Base-by-base conservation (phyloP, 495 filamentous ascomycete species). In the Elasticomyces elasticus region DNA sequence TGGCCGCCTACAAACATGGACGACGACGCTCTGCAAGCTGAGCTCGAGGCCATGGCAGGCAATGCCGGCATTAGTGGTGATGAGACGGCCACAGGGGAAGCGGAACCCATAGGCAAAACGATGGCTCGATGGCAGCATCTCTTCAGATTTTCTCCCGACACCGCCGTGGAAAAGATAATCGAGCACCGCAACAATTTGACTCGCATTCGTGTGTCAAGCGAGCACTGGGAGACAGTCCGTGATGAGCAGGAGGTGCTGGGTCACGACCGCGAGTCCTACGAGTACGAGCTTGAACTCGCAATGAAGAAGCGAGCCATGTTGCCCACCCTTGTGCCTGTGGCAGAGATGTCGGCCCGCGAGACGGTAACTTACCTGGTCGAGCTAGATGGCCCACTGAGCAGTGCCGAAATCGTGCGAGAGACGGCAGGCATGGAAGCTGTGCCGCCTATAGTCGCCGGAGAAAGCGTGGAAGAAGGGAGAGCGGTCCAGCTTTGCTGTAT, bases 261-360 rank as follows among this genome's bases (percentile, higher is more conserved):
- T 3, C 58, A 61, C 38, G 63, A 65, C 33, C 60, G 60, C 42
- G 63, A 65, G 43, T 48, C 59, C 4, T 65, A 63, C 49, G 63
- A 65, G 45, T 56, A 63, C 49, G 50, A 51, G 31, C 57, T 65
- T 0, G 48, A 61, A 15, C 44, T 63, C 24, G 56, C 59, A 42
- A 51, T 44, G 30, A 56, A 61, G 54, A 60, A 46, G 19, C n/a
- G n/a, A n/a, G 57, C 60, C 5, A 37, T 45, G 5, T 17, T 60
- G 23, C 31, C 56, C 5, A 56, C 54, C 26, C 50, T 46, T 38
- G 19, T 44, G 42, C 49, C 20, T 26, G 31, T 37, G 26, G 45
- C 35, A 20, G 56, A 51, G 44, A 27, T 30, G 49, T n/a, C 43
- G 13, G 13, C 20, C 13, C 15, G 24, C 44, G 44, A 43, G 43